A percentile compares a stretch with the other conserved stretches of the same genome.
phyloP scores from a whole-genome alignment of 148 eudicot genomes.

The Dysphania ambrosioides region DNA sequence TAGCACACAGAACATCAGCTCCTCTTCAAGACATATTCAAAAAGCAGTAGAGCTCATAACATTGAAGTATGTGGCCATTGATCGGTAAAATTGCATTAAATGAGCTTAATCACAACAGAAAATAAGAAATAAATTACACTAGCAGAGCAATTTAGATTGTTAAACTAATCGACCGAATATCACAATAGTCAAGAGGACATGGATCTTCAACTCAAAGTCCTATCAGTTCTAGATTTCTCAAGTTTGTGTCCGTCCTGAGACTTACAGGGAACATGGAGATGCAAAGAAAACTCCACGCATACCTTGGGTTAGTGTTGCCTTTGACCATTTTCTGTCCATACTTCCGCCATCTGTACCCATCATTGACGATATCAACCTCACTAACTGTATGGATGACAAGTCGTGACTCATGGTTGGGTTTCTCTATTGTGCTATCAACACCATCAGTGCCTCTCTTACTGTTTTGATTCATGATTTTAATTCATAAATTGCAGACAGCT shows the following conservation, averaged over 20 bases:
- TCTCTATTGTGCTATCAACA: slow-evolving; percentile 38
- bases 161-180: not conserved
- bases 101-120: not conserved
- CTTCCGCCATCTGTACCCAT: slow-evolving; percentile 96
- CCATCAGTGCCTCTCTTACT: slow-evolving; percentile 56
- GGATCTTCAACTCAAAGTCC: not conserved
- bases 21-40: no score
- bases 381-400: slow-evolving; percentile 70
- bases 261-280: not conserved
- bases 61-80: not conserved
- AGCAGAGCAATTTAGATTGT: not conserved
- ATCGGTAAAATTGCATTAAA: not conserved
- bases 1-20: no score
- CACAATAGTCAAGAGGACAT: not conserved
- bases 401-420: slow-evolving; percentile 47
- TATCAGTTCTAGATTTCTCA: not conserved
- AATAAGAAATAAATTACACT: not conserved
- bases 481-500: not conserved
- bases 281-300: slow-evolving; percentile 18
- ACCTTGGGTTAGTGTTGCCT: slow-evolving; percentile 95
- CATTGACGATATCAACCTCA: slow-evolving; percentile 75
- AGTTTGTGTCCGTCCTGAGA: not conserved
- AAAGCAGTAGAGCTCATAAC: not conserved
- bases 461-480: slow-evolving; percentile 9
- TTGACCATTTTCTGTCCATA: slow-evolving; percentile 93